A percentile compares a stretch with the other conserved stretches of the same genome.
phyloP scores from a whole-genome alignment of 2,329 filamentous ascomycete species.

The Pseudodiploospora longispora region DNA sequence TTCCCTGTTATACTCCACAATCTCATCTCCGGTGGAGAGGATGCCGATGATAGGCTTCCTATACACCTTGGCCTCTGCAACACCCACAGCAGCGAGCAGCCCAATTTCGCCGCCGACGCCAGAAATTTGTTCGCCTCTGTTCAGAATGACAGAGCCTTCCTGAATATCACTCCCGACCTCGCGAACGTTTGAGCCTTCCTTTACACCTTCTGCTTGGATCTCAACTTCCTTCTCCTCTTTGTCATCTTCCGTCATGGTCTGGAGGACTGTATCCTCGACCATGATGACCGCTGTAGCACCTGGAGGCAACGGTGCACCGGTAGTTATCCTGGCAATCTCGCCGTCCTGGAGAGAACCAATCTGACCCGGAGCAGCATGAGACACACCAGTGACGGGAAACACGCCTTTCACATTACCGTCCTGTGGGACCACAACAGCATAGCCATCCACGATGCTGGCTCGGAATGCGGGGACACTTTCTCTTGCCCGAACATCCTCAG shows the following conservation, averaged over 20 bases:
- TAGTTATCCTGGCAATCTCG: constrained; percentile 84
- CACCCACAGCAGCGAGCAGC: constrained; percentile 77
- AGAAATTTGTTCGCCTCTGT: constrained; percentile 73
- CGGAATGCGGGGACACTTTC: constrained; percentile 89
- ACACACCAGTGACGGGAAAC: constrained; percentile 80
- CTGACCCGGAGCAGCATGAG: constrained; percentile 71
- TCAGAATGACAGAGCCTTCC: constrained; percentile 60
- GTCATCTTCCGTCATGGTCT: constrained; percentile 67
- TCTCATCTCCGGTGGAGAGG: constrained; percentile 90
- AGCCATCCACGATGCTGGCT: constrained; percentile 95
- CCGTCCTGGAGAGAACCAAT: constrained; percentile 59
- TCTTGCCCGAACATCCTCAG: constrained; percentile 68
- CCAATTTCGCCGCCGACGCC: constrained; percentile 86
- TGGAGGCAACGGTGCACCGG: constrained; percentile 80
- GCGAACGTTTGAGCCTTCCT: constrained; percentile 76
- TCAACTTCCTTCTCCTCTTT: constrained; percentile 82
- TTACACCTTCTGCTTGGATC: constrained; percentile 70
- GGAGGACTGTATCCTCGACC: constrained; percentile 84
- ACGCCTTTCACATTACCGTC: constrained; percentile 62
- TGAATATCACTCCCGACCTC: constrained; percentile 85
- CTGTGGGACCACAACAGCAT: constrained; percentile 66
- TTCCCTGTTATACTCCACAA: constrained; percentile 63
- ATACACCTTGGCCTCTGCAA: constrained; percentile 62
- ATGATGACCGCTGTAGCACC: constrained; percentile 85
- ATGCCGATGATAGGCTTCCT: constrained; percentile 73